Evolutionary conservation across 2,329 filamentous ascomycete genomes (phyloP), one percentile per base, ranked within the genome.

Genomic region (Nannizziopsis arthrosporioides): DNA sequence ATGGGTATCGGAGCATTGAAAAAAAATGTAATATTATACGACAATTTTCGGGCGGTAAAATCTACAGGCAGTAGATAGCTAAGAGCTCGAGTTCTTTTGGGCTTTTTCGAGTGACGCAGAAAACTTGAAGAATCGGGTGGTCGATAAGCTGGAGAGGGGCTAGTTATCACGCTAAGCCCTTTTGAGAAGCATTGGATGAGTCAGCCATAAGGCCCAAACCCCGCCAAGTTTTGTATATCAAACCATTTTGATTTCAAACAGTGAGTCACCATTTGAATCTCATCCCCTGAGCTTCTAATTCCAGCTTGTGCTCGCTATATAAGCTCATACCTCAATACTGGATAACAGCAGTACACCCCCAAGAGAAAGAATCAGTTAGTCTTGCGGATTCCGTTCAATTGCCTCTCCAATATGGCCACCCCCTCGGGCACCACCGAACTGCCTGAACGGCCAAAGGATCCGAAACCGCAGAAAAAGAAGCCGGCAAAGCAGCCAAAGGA

Each of bases 401-500:
- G 10, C 17, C 12, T 40, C 17, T 19, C n/a, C 18, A 46, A 14
- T 14, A 47, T 47, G 45, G 36, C 17, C 15, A 18, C 38, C 12
- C 45, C 45, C 1, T 12, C 37, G 11, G 37, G 37, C 27, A 47
- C 49, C 15, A 48, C 44, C 1, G 40, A 51, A 9, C 18, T 51
- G 27, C 49, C 49, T 12, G 49, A 40, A 37, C 44, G 49, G 18
- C 49, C 49, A 22, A 51, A 51, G 35, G 27, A 46, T 6, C 34
- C 22, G 6, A 45, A 47, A 7, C 27, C 41, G 2, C 41, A 12
- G 38, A 47, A 51, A 15, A 42, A 46, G 9, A 51, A 51, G 35
- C 40, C 49, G 35, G 19, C 49, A 18, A 51, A 51, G 30, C 45
- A 51, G 31, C 37, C 45, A 5, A 47, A 47, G 17, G 45, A 41